These are phyloP conservation scores for Aspergillus saccharolyticus DNA, from an alignment of 495 filamentous ascomycete species.

Conservation along the genomic window DNA sequence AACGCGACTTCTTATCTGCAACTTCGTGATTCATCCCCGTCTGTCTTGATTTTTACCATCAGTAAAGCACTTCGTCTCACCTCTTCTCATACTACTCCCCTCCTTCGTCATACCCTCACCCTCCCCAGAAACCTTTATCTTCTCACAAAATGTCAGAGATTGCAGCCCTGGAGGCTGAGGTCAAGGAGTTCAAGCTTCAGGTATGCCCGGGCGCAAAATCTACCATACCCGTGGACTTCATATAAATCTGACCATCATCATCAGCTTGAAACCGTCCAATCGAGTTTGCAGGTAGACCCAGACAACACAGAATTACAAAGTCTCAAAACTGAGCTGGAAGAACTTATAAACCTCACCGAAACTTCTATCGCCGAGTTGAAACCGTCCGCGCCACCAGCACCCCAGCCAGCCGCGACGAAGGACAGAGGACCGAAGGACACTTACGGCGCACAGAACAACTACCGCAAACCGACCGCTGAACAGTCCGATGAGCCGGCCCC, in stretches of 20 bases:
- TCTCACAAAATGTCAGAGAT: constrained; percentile 63
- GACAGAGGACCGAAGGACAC: constrained; percentile 72
- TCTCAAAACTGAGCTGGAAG: constrained; percentile 77
- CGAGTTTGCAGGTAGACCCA: constrained; percentile 74
- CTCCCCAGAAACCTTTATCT: constrained; percentile 27
- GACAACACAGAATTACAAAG: constrained; percentile 74
- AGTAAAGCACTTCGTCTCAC: not conserved
- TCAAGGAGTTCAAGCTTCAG: constrained; percentile 80
- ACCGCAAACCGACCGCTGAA: constrained; percentile 39
- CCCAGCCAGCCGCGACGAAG: constrained; percentile 37
- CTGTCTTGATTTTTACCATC: not conserved
- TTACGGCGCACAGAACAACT: constrained; percentile 58
- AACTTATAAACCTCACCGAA: constrained; percentile 74
- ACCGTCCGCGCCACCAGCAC: constrained; percentile 37
- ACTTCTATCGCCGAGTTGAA: constrained; percentile 73
- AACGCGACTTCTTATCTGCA: constrained; percentile 6
- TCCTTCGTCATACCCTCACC: not conserved
- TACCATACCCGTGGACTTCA: not conserved
- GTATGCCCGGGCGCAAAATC: constrained; percentile 48
- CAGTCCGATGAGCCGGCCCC: constrained; percentile 39
- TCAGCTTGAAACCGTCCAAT: constrained; percentile 76
- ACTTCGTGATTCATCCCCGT: constrained; percentile 1
- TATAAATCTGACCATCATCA: not conserved
- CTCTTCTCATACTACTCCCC: not conserved
- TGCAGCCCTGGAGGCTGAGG: constrained; percentile 63